These are phyloP conservation scores for Boletellus emodensis DNA, from an alignment of 768 basidiomycete genomes.

Conservation along the genomic window DNA sequence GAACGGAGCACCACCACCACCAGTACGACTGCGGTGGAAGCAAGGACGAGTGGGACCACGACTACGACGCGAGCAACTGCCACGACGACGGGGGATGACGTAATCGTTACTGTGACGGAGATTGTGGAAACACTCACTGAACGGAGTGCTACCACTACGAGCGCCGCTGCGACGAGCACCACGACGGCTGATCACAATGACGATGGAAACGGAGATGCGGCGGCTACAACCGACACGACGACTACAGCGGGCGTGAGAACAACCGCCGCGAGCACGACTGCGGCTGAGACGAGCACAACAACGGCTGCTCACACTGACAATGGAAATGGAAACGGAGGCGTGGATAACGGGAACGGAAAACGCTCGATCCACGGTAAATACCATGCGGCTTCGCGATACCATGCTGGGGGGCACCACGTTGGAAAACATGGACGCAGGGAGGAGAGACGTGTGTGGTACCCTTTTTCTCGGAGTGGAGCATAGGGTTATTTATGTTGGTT, in stretches of 20 bases:
- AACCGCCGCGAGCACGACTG: background rate
- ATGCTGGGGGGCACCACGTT: slow-evolving; percentile 6
- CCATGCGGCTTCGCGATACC: background rate
- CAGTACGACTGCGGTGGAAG: background rate
- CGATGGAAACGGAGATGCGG: too few species aligned
- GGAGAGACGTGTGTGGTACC: background rate
- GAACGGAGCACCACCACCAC: background rate
- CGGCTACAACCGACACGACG: too few species aligned
- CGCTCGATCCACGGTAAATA: slow-evolving; percentile 3
- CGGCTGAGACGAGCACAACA: too few species aligned
- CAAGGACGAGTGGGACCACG: background rate
- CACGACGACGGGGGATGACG: background rate
- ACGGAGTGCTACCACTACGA: background rate
- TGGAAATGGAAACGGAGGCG: too few species aligned
- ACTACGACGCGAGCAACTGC: background rate
- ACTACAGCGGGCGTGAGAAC: too few species aligned
- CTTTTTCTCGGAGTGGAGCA: background rate
- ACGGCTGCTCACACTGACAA: too few species aligned
- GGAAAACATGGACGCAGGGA: slow-evolving; percentile 1
- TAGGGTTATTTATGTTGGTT: background rate
- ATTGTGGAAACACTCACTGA: too few species aligned
- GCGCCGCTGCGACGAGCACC: background rate
- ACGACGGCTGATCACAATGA: background rate
- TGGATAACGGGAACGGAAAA: background rate
- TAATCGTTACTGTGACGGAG: too few species aligned